A percentile compares a stretch with the other conserved stretches of the same genome.
Conservation (phyloP, 129 eudicot genomes). For the Flaveria ramosissima region DNA sequence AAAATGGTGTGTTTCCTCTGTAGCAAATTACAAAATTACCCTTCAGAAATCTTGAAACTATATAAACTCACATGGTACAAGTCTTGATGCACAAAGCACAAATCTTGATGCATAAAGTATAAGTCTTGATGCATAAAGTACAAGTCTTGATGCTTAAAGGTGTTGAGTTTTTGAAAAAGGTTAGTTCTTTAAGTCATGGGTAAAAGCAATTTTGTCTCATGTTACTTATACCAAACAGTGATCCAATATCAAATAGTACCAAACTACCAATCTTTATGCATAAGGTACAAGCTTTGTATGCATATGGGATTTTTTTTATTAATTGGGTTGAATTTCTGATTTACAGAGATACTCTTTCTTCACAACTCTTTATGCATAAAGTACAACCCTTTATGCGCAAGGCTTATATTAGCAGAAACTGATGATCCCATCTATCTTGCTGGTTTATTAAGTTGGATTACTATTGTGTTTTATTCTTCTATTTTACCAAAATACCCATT, state of each 20-base stretch:
- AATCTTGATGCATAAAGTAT: not conserved
- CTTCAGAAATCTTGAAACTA: not conserved
- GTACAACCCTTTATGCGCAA: not conserved
- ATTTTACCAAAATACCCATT: not conserved
- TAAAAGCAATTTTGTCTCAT: too few species aligned
- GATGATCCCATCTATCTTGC: too few species aligned
- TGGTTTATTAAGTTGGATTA: not conserved
- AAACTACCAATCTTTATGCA: slow-evolving; percentile 11
- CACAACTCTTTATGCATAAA: slow-evolving; percentile 30
- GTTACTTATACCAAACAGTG: too few species aligned
- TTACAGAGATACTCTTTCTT: too few species aligned
- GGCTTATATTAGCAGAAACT: too few species aligned
- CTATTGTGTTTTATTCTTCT: not conserved
- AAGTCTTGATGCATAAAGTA: not conserved
- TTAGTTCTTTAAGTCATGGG: not conserved
- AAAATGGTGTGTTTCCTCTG: slow-evolving; percentile 92
- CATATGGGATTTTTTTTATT: not conserved
- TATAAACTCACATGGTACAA: not conserved
- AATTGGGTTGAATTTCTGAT: too few species aligned
- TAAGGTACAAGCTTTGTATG: slow-evolving; percentile 1
- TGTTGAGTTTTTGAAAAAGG: not conserved
- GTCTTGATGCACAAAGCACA: not conserved
- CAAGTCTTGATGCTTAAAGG: not conserved
- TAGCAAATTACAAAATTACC: slow-evolving; percentile 19
- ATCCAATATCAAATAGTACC: not conserved